phyloP scores from a whole-genome alignment of 257 asterid species.

The Solanum sparsipilum region DNA sequence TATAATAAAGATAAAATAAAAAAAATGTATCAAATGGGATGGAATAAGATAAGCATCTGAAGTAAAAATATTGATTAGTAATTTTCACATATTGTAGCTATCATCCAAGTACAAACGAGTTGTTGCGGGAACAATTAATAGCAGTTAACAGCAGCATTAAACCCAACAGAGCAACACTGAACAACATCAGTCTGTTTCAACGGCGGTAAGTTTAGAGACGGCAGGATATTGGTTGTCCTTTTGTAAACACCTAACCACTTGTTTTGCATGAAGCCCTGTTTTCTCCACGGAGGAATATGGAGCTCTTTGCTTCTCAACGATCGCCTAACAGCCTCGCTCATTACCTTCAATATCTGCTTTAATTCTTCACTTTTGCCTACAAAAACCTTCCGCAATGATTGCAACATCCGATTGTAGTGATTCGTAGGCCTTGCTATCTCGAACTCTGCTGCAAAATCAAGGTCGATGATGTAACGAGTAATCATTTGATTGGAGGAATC shows the following conservation, averaged over 20 bases:
- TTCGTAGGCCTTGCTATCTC: background rate
- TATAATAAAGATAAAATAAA: too few relatives aligned
- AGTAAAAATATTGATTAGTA: background rate
- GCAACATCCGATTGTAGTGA: background rate
- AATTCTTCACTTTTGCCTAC: background rate
- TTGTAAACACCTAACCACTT: background rate
- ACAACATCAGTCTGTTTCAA: background rate
- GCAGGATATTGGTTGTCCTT: background rate
- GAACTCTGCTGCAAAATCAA: background rate
- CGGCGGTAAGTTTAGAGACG: background rate
- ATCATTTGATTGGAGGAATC: background rate
- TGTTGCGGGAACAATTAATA: too few relatives aligned
- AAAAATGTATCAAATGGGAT: background rate
- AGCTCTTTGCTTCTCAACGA: background rate
- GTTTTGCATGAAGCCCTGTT: background rate
- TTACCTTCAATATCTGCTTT: background rate
- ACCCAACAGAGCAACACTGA: background rate
- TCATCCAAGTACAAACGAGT: background rate
- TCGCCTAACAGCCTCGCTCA: background rate
- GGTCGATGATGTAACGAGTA: background rate
- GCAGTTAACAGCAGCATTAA: background rate
- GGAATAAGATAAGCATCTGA: background rate
- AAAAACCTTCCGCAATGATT: background rate
- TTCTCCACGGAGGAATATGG: background rate
- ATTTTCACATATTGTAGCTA: background rate